Evolutionary conservation across 305 asterid genomes (phyloP), one percentile per base, ranked within the genome.

Genomic region (Fraxinus angustifolia): DNA sequence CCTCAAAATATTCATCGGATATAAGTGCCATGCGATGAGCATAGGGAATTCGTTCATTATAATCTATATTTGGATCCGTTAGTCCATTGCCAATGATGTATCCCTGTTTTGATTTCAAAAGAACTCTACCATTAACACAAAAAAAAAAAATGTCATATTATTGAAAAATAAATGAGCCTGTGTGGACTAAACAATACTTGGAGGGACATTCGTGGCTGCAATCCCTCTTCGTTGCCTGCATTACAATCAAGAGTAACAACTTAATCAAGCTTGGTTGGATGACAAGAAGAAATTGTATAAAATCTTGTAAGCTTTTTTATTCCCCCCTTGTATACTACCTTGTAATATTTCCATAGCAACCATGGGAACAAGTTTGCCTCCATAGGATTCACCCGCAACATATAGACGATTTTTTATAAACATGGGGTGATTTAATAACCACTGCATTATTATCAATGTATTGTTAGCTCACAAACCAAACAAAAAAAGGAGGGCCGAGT

Each of bases 1-100:
- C 90, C 88, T 85, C 34, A 33, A 70, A 85, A 56, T 83, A 58
- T 80, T 83, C 72, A 45, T 87, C 87, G 2, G 88, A 85, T 73
- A 85, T 30, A 42, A 87, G 67, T 31, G 77, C 87, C 82, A 87
- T 16, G 8, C 71, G 85, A 53, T 85, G 78, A 77, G 90, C 90
- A 79, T 62, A 85, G 23, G 60, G 50, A 3, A 87, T 2, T 67
- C 35, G 23, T 12, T 50, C 70, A 80, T 85, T 85, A 5, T 0
- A 0, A 40, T 85, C 86, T 3, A 31, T 75, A 62, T 21, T 21
- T 0, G 3, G 0, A 79, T 83, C 83, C 2, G 84, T 79, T 0
- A 2, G 0, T 0, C 87, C 86, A 40, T 87, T 85, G 4, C 88
- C 88, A 62, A 83, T 36, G 2, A 83, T 16, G 73, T 85, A 87